Evolutionary conservation across 2,329 filamentous ascomycete genomes (phyloP).

Genomic region (Alternaria brassicicola): DNA sequence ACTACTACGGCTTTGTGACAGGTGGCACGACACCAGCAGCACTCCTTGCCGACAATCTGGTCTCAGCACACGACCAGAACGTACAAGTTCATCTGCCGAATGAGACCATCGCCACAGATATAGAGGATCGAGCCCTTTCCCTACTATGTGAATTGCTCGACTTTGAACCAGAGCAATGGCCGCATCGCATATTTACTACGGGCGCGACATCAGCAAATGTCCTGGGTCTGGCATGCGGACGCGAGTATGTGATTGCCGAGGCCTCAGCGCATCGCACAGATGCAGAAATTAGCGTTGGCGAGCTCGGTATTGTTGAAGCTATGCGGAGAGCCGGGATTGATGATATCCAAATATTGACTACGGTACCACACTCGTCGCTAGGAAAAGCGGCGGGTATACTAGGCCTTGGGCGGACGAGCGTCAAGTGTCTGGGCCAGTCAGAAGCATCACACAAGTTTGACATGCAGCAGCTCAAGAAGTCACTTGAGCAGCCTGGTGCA

Average conservation of each 20-base stretch:
- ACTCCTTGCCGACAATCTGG: constrained; percentile 82
- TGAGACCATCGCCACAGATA: constrained; percentile 75
- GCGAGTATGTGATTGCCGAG: constrained; percentile 67
- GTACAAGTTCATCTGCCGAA: constrained; percentile 79
- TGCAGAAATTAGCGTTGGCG: constrained; percentile 60
- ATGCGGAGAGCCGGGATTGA: constrained; percentile 67
- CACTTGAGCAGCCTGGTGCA: constrained; percentile 60
- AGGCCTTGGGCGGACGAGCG: constrained; percentile 73
- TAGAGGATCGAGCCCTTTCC: constrained; percentile 74
- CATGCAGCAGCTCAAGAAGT: constrained; percentile 66
- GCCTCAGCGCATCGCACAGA: constrained; percentile 50
- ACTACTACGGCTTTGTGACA: constrained; percentile 84
- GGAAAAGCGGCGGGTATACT: constrained; percentile 82
- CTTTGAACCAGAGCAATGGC: constrained; percentile 64
- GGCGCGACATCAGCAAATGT: constrained; percentile 71
- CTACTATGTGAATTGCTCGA: constrained; percentile 72
- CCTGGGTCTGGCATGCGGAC: constrained; percentile 69
- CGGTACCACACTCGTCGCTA: constrained; percentile 82
- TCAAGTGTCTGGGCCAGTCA: constrained; percentile 64
- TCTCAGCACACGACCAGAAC: constrained; percentile 81
- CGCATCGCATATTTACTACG: constrained; percentile 80
- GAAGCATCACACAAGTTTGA: constrained; percentile 73
- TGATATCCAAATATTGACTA: constrained; percentile 78
- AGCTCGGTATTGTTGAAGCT: constrained; percentile 71
- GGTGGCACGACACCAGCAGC: constrained; percentile 81